phyloP scores from a whole-genome alignment of 345 rosid genomes.

The Ailanthus altissimus region DNA sequence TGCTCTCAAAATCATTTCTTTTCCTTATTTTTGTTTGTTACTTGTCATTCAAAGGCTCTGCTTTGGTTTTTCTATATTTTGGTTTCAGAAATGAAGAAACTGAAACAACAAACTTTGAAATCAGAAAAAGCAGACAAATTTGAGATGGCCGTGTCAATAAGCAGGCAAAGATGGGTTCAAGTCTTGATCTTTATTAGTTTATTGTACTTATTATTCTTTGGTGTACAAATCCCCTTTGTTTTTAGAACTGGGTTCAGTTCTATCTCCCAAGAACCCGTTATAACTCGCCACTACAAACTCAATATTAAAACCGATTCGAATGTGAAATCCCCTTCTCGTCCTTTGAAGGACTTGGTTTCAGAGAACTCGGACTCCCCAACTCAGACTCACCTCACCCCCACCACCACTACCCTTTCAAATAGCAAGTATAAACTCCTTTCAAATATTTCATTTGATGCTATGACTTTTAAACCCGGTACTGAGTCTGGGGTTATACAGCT shows the following conservation, averaged over 20 bases:
- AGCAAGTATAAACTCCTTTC: constrained; percentile 44
- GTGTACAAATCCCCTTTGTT: constrained; percentile 79
- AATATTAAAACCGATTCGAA: constrained; percentile 48
- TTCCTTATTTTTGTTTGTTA: background rate
- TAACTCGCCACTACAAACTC: constrained; percentile 47
- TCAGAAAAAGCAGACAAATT: constrained; percentile 44
- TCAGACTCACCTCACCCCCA: constrained; percentile 16
- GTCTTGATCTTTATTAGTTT: constrained; percentile 54
- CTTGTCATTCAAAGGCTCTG: background rate
- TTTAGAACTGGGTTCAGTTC: constrained; percentile 53
- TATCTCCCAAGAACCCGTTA: constrained; percentile 47
- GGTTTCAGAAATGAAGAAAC: constrained; percentile 49
- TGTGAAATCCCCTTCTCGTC: constrained; percentile 57
- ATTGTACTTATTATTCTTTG: constrained; percentile 58
- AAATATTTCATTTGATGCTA: constrained; percentile 52
- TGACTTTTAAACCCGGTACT: constrained; percentile 48
- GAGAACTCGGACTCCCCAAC: constrained; percentile 37
- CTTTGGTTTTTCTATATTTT: background rate
- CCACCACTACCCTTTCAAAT: background rate
- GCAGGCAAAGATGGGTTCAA: constrained; percentile 72
- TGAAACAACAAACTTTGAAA: constrained; percentile 45
- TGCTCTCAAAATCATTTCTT: background rate
- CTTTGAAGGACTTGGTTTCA: constrained; percentile 46
- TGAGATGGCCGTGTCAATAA: constrained; percentile 45
- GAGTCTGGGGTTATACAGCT: constrained; percentile 76